Percentiles rank a stretch among this genome's conserved stretches.
Conservation (phyloP, 2,329 filamentous ascomycete genomes). For the Chaetomiaceae sp. region DNA sequence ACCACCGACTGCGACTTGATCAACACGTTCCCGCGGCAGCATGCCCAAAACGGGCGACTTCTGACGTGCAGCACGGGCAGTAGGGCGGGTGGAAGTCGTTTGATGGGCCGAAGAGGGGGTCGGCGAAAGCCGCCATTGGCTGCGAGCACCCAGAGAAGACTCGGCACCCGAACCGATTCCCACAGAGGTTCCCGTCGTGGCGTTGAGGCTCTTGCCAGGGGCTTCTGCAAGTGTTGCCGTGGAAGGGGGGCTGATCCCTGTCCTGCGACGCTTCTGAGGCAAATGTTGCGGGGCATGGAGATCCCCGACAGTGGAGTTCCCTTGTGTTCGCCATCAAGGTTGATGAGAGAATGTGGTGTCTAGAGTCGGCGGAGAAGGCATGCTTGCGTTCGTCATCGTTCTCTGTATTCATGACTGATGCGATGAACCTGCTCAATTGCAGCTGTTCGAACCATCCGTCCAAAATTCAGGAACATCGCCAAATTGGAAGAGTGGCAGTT, state of each 20-base stretch:
- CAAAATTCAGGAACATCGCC: too few species aligned
- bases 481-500: too few species aligned
- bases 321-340: too few species aligned
- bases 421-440: neutral
- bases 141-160: conserved; percentile 17
- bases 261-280: conserved; percentile 48
- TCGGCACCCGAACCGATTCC: conserved; percentile 9
- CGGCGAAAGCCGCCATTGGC: conserved; percentile 27
- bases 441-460: neutral
- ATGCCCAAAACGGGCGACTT: conserved; percentile 16
- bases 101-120: conserved; percentile 27
- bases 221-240: conserved; percentile 17
- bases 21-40: conserved; percentile 8
- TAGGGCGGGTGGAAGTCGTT: conserved; percentile 30
- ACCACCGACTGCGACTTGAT: neutral
- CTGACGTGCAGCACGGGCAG: conserved; percentile 26
- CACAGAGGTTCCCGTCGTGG: conserved; percentile 5
- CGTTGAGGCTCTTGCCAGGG: conserved; percentile 25
- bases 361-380: neutral
- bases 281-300: conserved; percentile 24
- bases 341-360: too few species aligned
- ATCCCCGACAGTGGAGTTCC: neutral
- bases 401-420: neutral
- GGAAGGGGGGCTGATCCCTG: conserved; percentile 32
- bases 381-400: neutral